Conservation (phyloP, 495 filamentous ascomycete genomes). For the Talaromyces nanjingensis region DNA sequence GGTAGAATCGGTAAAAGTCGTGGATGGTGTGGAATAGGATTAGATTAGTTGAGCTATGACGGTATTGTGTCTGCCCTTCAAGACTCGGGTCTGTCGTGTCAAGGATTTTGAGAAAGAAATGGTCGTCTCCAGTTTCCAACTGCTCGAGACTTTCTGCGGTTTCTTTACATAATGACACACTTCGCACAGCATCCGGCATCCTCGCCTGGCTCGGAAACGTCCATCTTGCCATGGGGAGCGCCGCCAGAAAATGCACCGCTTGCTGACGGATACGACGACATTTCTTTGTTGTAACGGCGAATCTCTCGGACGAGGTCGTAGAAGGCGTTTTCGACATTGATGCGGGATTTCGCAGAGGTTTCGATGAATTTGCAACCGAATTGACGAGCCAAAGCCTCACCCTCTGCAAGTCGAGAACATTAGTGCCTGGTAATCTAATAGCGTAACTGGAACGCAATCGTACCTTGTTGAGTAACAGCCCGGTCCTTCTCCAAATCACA, state of each 20-base stretch:
- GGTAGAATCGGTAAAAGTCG: not conserved
- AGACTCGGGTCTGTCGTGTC: not conserved
- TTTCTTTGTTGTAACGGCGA: conserved; percentile 93
- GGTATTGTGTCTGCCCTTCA: not conserved
- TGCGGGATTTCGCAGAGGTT: conserved; percentile 95
- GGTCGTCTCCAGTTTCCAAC: not conserved
- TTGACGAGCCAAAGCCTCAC: conserved; percentile 71
- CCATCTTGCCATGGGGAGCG: conserved; percentile 62
- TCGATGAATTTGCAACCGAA: conserved; percentile 98
- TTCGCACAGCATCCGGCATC: conserved; percentile 74
- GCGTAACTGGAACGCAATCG: conserved; percentile 13
- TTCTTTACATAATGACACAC: conserved; percentile 82
- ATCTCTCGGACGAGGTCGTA: conserved; percentile 97
- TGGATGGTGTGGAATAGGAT: not conserved
- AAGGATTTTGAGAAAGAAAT: not conserved
- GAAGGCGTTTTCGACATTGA: conserved; percentile 97
- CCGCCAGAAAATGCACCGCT: conserved; percentile 52
- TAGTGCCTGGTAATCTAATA: conserved; percentile 9
- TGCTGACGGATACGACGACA: conserved; percentile 74
- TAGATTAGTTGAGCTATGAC: not conserved
- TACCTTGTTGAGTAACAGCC: conserved; percentile 86
- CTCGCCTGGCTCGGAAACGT: conserved; percentile 64
- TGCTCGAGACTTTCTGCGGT: conserved; percentile 4
- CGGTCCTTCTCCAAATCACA: conserved; percentile 92
- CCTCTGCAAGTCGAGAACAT: conserved; percentile 56